phyloP scores from a whole-genome alignment of 306 rosid genomes.

The Senna tora region DNA sequence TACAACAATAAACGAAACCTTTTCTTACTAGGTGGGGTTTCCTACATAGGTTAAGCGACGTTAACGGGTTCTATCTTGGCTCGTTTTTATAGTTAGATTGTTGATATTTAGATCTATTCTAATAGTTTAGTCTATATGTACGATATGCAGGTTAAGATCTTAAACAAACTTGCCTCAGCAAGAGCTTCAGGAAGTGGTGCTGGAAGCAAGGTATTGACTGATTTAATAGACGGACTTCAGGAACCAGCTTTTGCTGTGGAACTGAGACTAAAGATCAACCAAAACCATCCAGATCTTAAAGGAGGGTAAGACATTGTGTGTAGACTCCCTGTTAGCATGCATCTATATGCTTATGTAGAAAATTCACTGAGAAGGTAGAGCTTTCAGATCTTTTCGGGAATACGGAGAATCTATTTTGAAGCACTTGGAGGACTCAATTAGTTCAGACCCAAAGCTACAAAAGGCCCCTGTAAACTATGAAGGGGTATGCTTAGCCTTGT shows the following conservation, averaged over 20 bases:
- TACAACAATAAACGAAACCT: no score
- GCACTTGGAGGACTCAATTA: constrained; percentile 65
- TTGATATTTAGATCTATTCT: no score
- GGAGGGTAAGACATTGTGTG: constrained; percentile 65
- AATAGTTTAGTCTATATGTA: not conserved
- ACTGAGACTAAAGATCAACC: constrained; percentile 84
- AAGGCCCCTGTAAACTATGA: constrained; percentile 87
- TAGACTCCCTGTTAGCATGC: constrained; percentile 29
- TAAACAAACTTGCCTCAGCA: constrained; percentile 89
- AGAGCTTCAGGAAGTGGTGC: constrained; percentile 73
- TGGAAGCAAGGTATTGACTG: constrained; percentile 89
- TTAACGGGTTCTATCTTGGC: no score
- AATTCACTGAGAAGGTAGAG: constrained; percentile 42
- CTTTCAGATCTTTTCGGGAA: constrained; percentile 80
- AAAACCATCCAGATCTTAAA: constrained; percentile 81
- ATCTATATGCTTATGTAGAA: constrained; percentile 27
- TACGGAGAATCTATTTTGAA: constrained; percentile 92
- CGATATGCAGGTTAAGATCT: constrained; percentile 78
- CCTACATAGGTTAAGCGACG: no score
- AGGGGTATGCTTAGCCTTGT: constrained; percentile 64
- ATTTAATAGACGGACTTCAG: constrained; percentile 73
- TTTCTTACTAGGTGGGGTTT: no score
- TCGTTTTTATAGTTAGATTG: no score
- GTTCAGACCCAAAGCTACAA: constrained; percentile 59
- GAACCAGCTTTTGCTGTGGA: constrained; percentile 80